Evolutionary conservation across 306 rosid species (phyloP).

Genomic region (Cyamopsis tetragonoloba): DNA sequence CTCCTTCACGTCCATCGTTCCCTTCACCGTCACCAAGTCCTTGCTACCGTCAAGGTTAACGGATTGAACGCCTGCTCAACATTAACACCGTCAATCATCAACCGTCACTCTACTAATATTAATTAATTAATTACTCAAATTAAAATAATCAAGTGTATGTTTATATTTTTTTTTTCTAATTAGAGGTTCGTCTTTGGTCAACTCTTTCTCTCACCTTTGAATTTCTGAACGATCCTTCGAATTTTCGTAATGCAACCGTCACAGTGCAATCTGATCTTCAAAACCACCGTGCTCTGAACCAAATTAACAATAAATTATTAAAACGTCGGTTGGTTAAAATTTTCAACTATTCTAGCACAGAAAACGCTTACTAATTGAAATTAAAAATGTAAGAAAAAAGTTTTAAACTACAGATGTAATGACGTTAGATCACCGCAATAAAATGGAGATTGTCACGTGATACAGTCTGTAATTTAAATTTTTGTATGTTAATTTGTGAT

Average conservation of each 20-base stretch:
- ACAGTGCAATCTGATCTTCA: conserved; percentile 79
- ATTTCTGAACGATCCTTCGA: conserved; percentile 37
- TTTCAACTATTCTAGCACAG: background rate
- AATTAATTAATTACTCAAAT: background rate
- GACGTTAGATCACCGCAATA: no score
- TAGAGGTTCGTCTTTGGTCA: conserved; percentile 24
- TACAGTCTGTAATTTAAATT: no score
- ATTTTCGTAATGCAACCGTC: conserved; percentile 87
- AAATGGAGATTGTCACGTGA: no score
- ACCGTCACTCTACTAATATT: background rate
- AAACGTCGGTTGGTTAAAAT: conserved; percentile 16
- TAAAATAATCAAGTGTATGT: background rate
- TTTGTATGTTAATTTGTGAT: no score
- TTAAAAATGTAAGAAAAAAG: no score
- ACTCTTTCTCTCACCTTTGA: conserved; percentile 56
- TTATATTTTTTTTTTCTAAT: no score
- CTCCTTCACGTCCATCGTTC: conserved; percentile 61
- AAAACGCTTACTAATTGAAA: background rate
- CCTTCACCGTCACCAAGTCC: conserved; percentile 68
- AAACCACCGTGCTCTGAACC: conserved; percentile 65
- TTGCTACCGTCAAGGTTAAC: conserved; percentile 53
- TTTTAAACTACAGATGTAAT: no score
- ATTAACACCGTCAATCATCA: background rate
- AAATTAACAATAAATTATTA: conserved; percentile 2
- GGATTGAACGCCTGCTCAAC: conserved; percentile 52